phyloP scores from a whole-genome alignment of 1,284 basidiomycete species.

The Fomitopsis pinicola region DNA sequence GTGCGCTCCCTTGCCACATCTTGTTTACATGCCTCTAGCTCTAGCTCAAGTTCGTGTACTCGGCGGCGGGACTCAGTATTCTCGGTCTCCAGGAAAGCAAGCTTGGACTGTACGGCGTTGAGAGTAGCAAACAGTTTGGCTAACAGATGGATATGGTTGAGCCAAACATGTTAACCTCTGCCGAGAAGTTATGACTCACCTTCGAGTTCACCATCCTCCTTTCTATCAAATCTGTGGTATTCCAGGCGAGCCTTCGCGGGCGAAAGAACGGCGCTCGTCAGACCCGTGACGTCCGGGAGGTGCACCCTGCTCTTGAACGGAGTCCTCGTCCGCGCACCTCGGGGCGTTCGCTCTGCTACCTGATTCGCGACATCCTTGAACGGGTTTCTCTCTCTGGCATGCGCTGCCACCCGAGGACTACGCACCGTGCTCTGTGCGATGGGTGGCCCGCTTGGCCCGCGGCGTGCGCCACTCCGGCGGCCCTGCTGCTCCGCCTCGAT shows the following conservation, averaged over 20 bases:
- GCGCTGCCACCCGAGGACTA: constrained; percentile 12
- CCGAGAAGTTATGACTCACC: constrained; percentile 31
- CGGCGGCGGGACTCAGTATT: constrained; percentile 74
- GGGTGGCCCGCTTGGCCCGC: not conserved
- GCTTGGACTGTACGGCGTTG: constrained; percentile 57
- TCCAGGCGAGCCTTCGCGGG: constrained; percentile 52
- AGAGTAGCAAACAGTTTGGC: constrained; percentile 60
- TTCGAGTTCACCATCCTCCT: constrained; percentile 54
- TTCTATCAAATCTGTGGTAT: constrained; percentile 46
- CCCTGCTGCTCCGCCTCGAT: constrained; percentile 43
- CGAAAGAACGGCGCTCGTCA: constrained; percentile 70
- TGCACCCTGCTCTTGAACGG: constrained; percentile 37
- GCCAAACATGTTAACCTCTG: not conserved
- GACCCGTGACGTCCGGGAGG: constrained; percentile 74
- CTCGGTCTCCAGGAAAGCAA: constrained; percentile 72
- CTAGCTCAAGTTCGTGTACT: constrained; percentile 77
- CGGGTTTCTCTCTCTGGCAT: constrained; percentile 15
- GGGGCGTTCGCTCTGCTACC: not conserved
- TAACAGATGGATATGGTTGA: constrained; percentile 18
- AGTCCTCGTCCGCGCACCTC: constrained; percentile 9
- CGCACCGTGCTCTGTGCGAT: constrained; percentile 21
- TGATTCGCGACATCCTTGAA: constrained; percentile 16
- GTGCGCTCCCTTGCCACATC: constrained; percentile 68
- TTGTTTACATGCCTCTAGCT: constrained; percentile 72
- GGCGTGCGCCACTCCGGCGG: not conserved